Percentiles rank a stretch among this genome's conserved stretches.
phyloP scores from a whole-genome alignment of 2,329 filamentous ascomycete genomes.

The Talaromyces sp. region DNA sequence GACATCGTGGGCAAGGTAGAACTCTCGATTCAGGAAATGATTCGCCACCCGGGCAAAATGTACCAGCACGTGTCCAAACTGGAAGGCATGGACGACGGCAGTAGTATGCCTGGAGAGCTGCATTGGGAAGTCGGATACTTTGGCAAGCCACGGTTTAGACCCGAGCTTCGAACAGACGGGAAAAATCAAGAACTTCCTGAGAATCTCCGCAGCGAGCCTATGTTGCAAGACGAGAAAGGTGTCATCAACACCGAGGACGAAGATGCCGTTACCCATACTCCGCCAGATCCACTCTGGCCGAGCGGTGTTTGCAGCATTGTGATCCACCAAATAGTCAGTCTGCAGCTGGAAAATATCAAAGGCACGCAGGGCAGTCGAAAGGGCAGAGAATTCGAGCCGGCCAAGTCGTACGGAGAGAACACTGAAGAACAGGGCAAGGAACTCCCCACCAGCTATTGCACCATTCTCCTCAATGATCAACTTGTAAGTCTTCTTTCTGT shows the following conservation, averaged over 20 bases:
- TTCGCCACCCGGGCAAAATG: slow-evolving; percentile 90
- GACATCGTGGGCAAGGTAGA: slow-evolving; percentile 95
- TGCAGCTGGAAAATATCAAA: slow-evolving; percentile 87
- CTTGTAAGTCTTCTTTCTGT: slow-evolving; percentile 44
- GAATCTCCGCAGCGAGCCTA: slow-evolving; percentile 65
- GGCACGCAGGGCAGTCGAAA: slow-evolving; percentile 76
- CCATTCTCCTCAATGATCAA: slow-evolving; percentile 83
- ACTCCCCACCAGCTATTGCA: slow-evolving; percentile 89
- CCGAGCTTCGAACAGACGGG: slow-evolving; percentile 78
- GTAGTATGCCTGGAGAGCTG: slow-evolving; percentile 84
- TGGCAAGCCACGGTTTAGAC: slow-evolving; percentile 80
- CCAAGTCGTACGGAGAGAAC: slow-evolving; percentile 75
- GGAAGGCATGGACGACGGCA: slow-evolving; percentile 74
- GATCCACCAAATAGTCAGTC: slow-evolving; percentile 89
- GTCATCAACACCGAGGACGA: slow-evolving; percentile 67
- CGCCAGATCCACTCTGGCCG: slow-evolving; percentile 93
- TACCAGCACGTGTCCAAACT: slow-evolving; percentile 83
- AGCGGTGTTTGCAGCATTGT: slow-evolving; percentile 82
- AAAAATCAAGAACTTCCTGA: slow-evolving; percentile 73
- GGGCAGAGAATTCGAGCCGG: slow-evolving; percentile 83
- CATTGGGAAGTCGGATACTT: slow-evolving; percentile 98
- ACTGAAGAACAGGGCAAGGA: slow-evolving; percentile 77
- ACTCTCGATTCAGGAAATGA: slow-evolving; percentile 88
- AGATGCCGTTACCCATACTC: slow-evolving; percentile 81
- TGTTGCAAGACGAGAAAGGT: slow-evolving; percentile 85